Evolutionary conservation across 2,329 filamentous ascomycete species (phyloP).

Genomic region (Macrophomina tecta): DNA sequence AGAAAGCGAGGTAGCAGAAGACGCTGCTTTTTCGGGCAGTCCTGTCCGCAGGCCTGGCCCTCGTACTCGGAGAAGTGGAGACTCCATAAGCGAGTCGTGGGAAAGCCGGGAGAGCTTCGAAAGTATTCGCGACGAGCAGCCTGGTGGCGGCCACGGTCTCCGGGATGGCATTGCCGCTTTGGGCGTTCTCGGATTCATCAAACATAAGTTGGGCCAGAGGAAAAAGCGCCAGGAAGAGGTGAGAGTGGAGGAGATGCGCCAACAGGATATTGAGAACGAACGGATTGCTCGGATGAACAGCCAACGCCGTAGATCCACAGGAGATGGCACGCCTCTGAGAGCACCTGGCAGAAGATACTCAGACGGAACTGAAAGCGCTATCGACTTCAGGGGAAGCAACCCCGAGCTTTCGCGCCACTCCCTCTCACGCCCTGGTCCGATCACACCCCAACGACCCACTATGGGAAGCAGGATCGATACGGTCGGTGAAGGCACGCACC

Average conservation of each 20-base stretch:
- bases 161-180: constrained; percentile 56
- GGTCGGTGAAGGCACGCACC: constrained; percentile 25
- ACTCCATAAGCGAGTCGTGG: constrained; percentile 27
- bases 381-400: constrained; percentile 50
- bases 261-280: constrained; percentile 60
- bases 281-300: constrained; percentile 59
- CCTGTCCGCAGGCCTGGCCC: constrained; percentile 35
- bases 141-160: constrained; percentile 44
- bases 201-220: constrained; percentile 55
- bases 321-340: constrained; percentile 60
- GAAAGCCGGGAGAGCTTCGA: constrained; percentile 36
- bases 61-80: constrained; percentile 24
- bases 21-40: constrained; percentile 56
- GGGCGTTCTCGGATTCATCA: constrained; percentile 47
- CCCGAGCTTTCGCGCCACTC: constrained; percentile 50
- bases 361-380: constrained; percentile 51
- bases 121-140: constrained; percentile 39
- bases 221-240: constrained; percentile 65
- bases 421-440: constrained; percentile 30
- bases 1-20: constrained; percentile 46
- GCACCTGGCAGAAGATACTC: constrained; percentile 40
- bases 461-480: constrained; percentile 35
- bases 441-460: constrained; percentile 33
- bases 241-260: constrained; percentile 61
- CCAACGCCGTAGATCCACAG: constrained; percentile 68